These are phyloP conservation scores for Wickerhamiella vanderwaltii DNA, from an alignment of 805 yeast species.

Conservation along the genomic window DNA sequence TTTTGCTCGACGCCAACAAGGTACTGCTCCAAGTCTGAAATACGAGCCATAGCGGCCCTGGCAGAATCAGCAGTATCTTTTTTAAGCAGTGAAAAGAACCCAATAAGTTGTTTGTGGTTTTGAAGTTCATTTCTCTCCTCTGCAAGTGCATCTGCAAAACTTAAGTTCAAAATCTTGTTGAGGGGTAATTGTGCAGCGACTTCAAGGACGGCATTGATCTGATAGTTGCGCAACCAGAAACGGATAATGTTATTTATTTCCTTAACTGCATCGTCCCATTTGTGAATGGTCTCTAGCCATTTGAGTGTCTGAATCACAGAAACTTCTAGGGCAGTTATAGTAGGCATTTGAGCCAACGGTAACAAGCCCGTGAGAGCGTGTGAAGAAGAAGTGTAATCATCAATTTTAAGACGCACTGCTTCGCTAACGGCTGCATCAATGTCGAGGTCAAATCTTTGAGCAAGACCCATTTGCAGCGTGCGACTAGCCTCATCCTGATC, in stretches of 20 bases:
- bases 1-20: not conserved
- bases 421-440: not conserved
- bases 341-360: not conserved
- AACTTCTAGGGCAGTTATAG: not conserved
- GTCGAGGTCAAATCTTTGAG: not conserved
- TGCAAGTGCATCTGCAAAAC: not conserved
- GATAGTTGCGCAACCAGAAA: conserved; percentile 1
- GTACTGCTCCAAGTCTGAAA: not conserved
- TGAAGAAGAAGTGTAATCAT: not conserved
- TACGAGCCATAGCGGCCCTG: not conserved
- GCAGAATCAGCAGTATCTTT: not conserved
- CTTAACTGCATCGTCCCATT: conserved; percentile 1
- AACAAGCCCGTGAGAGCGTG: not conserved
- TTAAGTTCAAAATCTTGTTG: not conserved
- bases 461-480: not conserved
- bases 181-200: not conserved
- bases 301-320: not conserved
- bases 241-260: not conserved
- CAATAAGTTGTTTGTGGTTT: not conserved
- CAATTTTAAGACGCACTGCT: not conserved
- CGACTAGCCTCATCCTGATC: not conserved
- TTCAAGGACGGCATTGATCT: not conserved
- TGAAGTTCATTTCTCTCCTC: not conserved
- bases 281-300: conserved; percentile 3
- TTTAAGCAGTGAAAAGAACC: not conserved